A percentile compares a stretch with the other conserved stretches of the same genome.
Evolutionary conservation across 768 basidiomycete species (phyloP).

Genomic region (Floccularia luteovirens): DNA sequence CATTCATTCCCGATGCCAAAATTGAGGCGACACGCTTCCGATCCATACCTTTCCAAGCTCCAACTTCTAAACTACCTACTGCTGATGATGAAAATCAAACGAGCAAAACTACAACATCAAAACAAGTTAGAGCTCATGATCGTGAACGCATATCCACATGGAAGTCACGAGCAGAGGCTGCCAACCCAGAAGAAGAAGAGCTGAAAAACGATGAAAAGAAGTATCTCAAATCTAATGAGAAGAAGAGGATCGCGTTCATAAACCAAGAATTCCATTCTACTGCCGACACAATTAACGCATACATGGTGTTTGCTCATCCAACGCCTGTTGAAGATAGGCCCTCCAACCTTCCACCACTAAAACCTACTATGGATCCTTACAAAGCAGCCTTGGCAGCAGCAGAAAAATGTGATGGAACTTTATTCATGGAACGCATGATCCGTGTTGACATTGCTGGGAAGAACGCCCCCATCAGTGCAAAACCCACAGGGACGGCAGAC

Average conservation of each 20-base stretch:
- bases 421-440: conserved; percentile 72
- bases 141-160: conserved; percentile 53
- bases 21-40: conserved; percentile 93
- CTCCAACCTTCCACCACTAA: conserved; percentile 42
- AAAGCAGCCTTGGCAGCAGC: conserved; percentile 59
- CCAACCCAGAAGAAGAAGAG: conserved; percentile 32
- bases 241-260: conserved; percentile 92
- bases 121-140: conserved; percentile 40
- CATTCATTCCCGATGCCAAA: conserved; percentile 65
- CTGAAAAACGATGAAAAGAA: conserved; percentile 45
- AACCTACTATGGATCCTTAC: conserved; percentile 53
- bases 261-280: conserved; percentile 83
- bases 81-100: conserved; percentile 24
- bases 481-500: conserved; percentile 15
- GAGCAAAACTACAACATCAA: conserved; percentile 12
- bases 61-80: conserved; percentile 57
- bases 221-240: conserved; percentile 75
- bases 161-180: conserved; percentile 31
- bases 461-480: conserved; percentile 9
- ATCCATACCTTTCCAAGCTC: conserved; percentile 83
- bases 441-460: conserved; percentile 66
- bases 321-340: conserved; percentile 29
- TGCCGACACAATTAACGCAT: conserved; percentile 75
- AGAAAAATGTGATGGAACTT: conserved; percentile 54
- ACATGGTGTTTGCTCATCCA: conserved; percentile 84